Evolutionary conservation across 1,139 yeast genomes (phyloP).

Genomic region (Diutina mesorugosa): DNA sequence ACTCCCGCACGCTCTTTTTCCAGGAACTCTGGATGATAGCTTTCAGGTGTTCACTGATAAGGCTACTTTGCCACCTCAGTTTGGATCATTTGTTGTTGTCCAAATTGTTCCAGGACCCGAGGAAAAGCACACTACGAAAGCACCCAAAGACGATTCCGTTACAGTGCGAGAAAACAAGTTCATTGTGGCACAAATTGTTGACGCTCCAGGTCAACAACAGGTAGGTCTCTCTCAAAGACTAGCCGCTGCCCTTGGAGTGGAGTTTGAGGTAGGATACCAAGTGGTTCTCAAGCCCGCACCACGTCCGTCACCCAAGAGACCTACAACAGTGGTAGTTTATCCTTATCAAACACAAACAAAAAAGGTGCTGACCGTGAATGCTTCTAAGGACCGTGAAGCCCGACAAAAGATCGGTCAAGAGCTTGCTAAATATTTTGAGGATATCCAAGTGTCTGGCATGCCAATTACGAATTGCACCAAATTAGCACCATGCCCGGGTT

Average conservation of each 20-base stretch:
- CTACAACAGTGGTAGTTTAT: conserved; percentile 34
- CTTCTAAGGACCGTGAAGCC: not conserved
- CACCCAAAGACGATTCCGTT: not conserved
- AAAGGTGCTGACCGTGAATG: conserved; percentile 8
- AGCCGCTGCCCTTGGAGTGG: conserved; percentile 46
- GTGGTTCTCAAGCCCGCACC: conserved; percentile 40
- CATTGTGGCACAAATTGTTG: conserved; percentile 42
- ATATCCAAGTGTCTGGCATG: not conserved
- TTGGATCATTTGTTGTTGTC: conserved; percentile 37
- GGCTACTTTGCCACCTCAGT: conserved; percentile 16
- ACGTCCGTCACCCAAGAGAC: conserved; percentile 24
- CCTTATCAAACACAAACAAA: conserved; percentile 40
- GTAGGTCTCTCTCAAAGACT: conserved; percentile 46
- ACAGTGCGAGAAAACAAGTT: conserved; percentile 23
- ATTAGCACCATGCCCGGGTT: conserved; percentile 35
- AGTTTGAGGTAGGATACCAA: conserved; percentile 38
- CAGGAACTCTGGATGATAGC: conserved; percentile 9
- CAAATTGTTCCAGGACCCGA: conserved; percentile 46
- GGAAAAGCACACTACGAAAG: conserved; percentile 9
- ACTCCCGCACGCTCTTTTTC: conserved; percentile 34
- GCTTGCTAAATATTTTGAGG: not conserved
- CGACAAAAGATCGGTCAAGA: not conserved
- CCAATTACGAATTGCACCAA: conserved; percentile 31
- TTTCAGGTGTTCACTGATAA: conserved; percentile 34
- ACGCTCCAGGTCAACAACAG: conserved; percentile 17